phyloP scores from a whole-genome alignment of 2,329 filamentous ascomycete genomes.

The Talaromyces sp. region DNA sequence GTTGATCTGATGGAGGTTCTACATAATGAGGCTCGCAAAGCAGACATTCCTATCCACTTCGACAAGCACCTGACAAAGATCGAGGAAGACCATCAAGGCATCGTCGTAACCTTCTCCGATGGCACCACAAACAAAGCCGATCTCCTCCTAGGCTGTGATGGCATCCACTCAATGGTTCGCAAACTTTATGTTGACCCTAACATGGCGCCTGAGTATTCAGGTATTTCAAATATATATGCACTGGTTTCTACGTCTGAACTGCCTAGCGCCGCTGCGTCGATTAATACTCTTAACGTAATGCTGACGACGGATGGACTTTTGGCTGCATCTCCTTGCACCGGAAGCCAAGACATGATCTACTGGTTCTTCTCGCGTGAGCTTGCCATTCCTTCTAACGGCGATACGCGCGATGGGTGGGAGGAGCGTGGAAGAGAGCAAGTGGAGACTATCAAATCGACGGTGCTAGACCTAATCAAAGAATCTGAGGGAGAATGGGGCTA shows the following conservation, averaged over 20 bases:
- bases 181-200: conserved; percentile 23
- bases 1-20: conserved; percentile 24
- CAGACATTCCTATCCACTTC: conserved; percentile 20
- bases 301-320: conserved; percentile 26
- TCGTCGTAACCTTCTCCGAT: conserved; percentile 23
- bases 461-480: too few species aligned
- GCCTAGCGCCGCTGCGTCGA: neutral
- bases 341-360: conserved; percentile 18
- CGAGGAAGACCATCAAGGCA: conserved; percentile 15
- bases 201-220: conserved; percentile 28
- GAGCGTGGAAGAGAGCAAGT: conserved; percentile 22
- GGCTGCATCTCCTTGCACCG: conserved; percentile 19
- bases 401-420: conserved; percentile 28
- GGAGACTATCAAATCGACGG: conserved; percentile 26
- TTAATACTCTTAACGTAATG: conserved; percentile 22
- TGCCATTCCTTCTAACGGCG: conserved; percentile 17
- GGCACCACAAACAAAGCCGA: conserved; percentile 20
- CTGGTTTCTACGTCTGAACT: conserved; percentile 12
- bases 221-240: conserved; percentile 19
- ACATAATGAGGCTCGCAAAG: conserved; percentile 15
- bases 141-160: conserved; percentile 34
- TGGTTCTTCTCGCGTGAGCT: conserved; percentile 28
- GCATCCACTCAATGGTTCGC: conserved; percentile 34
- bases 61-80: conserved; percentile 18
- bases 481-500: too few species aligned